Evolutionary conservation across 331 rosid genomes (phyloP).

Genomic region (Rhamnella rubrinervis): DNA sequence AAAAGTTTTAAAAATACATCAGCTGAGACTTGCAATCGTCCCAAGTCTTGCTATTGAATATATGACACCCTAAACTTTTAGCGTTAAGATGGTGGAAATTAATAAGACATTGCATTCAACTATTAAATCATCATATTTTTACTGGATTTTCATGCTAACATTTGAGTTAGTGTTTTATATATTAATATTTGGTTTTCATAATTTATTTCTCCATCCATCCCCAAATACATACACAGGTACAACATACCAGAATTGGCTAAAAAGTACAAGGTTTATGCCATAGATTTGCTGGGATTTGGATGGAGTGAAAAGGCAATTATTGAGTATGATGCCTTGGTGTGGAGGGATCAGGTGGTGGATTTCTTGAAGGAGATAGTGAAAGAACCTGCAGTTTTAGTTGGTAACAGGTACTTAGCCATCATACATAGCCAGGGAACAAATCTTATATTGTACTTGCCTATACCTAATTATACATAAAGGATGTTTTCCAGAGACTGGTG

Average conservation of each 20-base stretch:
- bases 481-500: too few relatives aligned
- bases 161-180: too few relatives aligned
- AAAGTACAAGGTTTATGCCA: constrained; percentile 77
- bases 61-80: too few relatives aligned
- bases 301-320: constrained; percentile 95
- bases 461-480: too few relatives aligned
- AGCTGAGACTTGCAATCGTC: too few relatives aligned
- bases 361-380: constrained; percentile 70
- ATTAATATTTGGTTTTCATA: too few relatives aligned
- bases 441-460: background rate
- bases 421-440: background rate
- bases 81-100: too few relatives aligned
- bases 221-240: constrained; percentile 41
- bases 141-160: too few relatives aligned
- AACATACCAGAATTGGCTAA: constrained; percentile 89
- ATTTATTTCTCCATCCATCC: background rate
- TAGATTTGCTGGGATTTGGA: constrained; percentile 91
- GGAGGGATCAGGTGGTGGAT: constrained; percentile 86
- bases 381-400: constrained; percentile 78
- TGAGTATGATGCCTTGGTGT: constrained; percentile 80
- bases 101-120: too few relatives aligned
- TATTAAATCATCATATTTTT: too few relatives aligned
- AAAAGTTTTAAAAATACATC: too few relatives aligned
- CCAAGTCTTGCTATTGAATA: too few relatives aligned
- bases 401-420: constrained; percentile 62